Evolutionary conservation across 2,329 filamentous ascomycete species (phyloP).

Genomic region (Penicillium brasilianum): DNA sequence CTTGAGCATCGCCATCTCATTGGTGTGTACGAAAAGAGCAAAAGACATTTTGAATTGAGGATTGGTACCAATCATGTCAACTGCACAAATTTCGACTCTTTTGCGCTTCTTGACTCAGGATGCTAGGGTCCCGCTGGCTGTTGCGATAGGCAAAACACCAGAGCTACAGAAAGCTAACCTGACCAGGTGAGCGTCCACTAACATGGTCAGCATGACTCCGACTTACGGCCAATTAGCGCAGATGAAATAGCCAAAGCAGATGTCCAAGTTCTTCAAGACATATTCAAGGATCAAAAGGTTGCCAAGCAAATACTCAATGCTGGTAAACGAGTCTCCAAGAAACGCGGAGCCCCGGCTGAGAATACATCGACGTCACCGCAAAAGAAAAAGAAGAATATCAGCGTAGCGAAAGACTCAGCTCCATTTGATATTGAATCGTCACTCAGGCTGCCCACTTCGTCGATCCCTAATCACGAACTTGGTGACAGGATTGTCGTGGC

Average conservation of each 20-base stretch:
- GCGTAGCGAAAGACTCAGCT: slow-evolving; percentile 19
- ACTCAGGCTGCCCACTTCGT: slow-evolving; percentile 40
- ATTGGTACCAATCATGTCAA: slow-evolving; percentile 25
- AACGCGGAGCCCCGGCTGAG: slow-evolving; percentile 52
- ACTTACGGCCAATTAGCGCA: slow-evolving; percentile 28
- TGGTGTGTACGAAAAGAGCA: not conserved
- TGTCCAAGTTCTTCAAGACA: slow-evolving; percentile 48
- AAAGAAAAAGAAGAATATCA: slow-evolving; percentile 41
- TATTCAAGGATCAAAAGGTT: slow-evolving; percentile 58
- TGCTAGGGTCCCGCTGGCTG: slow-evolving; percentile 59
- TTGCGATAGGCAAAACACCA: slow-evolving; percentile 60
- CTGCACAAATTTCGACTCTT: slow-evolving; percentile 47
- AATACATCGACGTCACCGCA: slow-evolving; percentile 39
- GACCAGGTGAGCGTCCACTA: slow-evolving; percentile 38
- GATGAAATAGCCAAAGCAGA: slow-evolving; percentile 57
- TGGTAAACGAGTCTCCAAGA: slow-evolving; percentile 62
- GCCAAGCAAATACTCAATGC: slow-evolving; percentile 63
- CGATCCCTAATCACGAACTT: slow-evolving; percentile 62
- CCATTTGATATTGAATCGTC: slow-evolving; percentile 43
- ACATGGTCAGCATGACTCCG: not conserved
- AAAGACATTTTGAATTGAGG: not conserved
- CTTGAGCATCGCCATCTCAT: not conserved
- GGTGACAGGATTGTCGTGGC: slow-evolving; percentile 66
- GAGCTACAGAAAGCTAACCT: slow-evolving; percentile 58
- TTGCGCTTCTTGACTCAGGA: slow-evolving; percentile 65